Evolutionary conservation across 441 rosid species (phyloP).

Genomic region (Breynia disticha): DNA sequence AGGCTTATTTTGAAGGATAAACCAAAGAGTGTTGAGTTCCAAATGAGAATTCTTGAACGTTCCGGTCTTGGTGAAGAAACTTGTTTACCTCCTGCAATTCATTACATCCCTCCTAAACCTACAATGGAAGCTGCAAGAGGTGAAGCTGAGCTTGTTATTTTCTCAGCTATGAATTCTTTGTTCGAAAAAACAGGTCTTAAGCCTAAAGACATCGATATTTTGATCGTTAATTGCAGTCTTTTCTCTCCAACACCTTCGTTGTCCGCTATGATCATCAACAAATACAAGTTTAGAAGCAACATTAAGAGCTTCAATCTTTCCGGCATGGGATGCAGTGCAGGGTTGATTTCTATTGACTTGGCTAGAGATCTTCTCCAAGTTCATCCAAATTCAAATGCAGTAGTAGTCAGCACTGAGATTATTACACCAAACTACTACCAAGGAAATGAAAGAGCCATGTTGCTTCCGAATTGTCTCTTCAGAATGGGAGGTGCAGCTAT

Average conservation of each 20-base stretch:
- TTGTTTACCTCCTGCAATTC: slow-evolving; percentile 51
- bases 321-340: slow-evolving; percentile 95
- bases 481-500: slow-evolving; percentile 90
- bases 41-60: slow-evolving; percentile 72
- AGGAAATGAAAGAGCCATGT: slow-evolving; percentile 85
- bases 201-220: slow-evolving; percentile 59
- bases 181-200: slow-evolving; percentile 41
- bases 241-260: slow-evolving; percentile 88
- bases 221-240: slow-evolving; percentile 76
- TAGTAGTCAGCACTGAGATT: slow-evolving; percentile 84
- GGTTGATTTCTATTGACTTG: slow-evolving; percentile 64
- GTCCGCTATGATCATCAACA: slow-evolving; percentile 86
- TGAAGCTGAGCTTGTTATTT: slow-evolving; percentile 29
- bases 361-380: slow-evolving; percentile 81
- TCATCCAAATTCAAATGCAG: slow-evolving; percentile 75
- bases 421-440: slow-evolving; percentile 77
- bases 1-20: slow-evolving; percentile 46
- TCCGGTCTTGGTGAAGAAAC: slow-evolving; percentile 66
- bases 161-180: slow-evolving; percentile 54
- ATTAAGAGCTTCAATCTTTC: slow-evolving; percentile 86
- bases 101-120: slow-evolving; percentile 63
- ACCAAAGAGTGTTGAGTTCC: slow-evolving; percentile 70
- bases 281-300: slow-evolving; percentile 82
- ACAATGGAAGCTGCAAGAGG: slow-evolving; percentile 56
- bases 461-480: slow-evolving; percentile 85